Conservation (phyloP, 345 rosid genomes). For the Sisymbrium irio region DNA sequence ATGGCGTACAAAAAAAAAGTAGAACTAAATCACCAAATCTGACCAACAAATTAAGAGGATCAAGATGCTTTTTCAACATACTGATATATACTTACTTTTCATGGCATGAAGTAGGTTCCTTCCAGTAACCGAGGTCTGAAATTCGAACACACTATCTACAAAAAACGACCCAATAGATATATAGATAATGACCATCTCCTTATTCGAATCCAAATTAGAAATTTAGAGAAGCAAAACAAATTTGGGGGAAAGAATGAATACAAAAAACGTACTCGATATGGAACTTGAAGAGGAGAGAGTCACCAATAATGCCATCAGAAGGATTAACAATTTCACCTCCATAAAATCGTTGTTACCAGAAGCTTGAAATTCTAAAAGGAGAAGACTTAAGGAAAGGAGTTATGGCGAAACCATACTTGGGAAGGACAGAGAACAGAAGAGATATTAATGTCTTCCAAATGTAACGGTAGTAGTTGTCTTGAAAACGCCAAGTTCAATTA, state of each 20-base stretch:
- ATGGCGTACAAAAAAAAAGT: not conserved
- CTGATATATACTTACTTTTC: conserved; percentile 54
- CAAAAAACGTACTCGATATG: conserved; percentile 39
- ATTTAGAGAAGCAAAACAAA: not conserved
- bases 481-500: not conserved
- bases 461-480: not conserved
- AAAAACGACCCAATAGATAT: conserved; percentile 5
- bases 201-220: not conserved
- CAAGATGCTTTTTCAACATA: not conserved
- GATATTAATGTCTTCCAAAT: not conserved
- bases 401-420: not conserved
- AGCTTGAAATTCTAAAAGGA: not conserved
- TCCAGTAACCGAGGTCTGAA: conserved; percentile 37
- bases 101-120: conserved; percentile 65
- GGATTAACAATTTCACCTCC: conserved; percentile 32
- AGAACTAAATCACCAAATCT: not conserved
- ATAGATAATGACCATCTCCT: not conserved
- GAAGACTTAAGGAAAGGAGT: not conserved
- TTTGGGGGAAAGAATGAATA: not conserved
- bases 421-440: not conserved
- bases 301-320: conserved; percentile 32
- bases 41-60: not conserved
- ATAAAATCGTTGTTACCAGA: conserved; percentile 10
- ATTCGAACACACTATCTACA: conserved; percentile 50
- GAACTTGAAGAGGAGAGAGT: conserved; percentile 35